Base-by-base conservation (phyloP, 495 filamentous ascomycete genomes). In the Astrothelium macrocarpum region DNA sequence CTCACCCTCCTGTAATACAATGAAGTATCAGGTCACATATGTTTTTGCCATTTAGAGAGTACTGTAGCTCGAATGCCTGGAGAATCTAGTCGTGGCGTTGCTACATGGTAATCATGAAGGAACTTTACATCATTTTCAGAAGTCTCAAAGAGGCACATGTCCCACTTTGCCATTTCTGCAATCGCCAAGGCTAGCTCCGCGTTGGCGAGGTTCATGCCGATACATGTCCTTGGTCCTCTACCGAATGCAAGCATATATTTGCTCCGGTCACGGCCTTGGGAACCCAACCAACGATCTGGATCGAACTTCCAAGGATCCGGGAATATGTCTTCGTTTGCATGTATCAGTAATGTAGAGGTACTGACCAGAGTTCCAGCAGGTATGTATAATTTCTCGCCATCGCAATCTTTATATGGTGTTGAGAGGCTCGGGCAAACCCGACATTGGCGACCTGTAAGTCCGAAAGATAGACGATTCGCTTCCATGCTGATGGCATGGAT, bases 401-500 rank as follows among this genome's bases (percentile, higher is more conserved):
- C 32, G 43, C 32, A 16, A 3, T 53, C 63, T 29, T 61, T 46
- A 53, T 49, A 53, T 11, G 42, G 56, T 16, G 63, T 16, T 32
- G 18, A 29, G 1, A 32, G 10, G 28, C 28, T 28, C 10, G 65
- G 65, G 10, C 49, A 76, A 46, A 42, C 23, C 2, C 65, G 65
- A 18, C 25, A 23, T 53, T 59, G 31, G 32, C 65, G 65, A 25
- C 46, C 32, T 20, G 61, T 43, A 1, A 66, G 61, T 25, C 65
- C 65, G 28, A 64, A 64, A 7, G 72, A 74, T 2, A 82, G 60
- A 0, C 82, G 78, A 9, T 82, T 66, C 0, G 71, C 71, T 70
- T 85, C 83, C 25, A 72, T 66, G 16, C 84, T 73, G 0, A 78
- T 73, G 12, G 72, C 82, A 9, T 65, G 71, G 60, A 85, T 64